Conservation (phyloP, 1,284 basidiomycete genomes). For the Marasmius tenuissimus region DNA sequence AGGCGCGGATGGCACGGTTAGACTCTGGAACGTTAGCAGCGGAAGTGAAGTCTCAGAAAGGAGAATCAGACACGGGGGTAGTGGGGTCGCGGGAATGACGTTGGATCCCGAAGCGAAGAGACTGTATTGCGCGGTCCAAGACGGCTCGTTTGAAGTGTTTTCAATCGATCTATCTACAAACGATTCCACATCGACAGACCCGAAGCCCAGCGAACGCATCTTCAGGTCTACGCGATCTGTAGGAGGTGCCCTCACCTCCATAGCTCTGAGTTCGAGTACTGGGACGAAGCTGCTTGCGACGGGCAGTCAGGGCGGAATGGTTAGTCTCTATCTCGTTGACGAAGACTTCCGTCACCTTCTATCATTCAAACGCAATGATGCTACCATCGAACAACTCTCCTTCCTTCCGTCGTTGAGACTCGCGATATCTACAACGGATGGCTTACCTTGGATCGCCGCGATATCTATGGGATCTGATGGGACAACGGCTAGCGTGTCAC, state of each 20-base stretch:
- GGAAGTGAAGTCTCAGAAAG: slow-evolving; percentile 46
- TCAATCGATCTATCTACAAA: slow-evolving; percentile 46
- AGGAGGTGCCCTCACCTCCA: slow-evolving; percentile 47
- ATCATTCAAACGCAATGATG: slow-evolving; percentile 53
- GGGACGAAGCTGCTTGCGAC: slow-evolving; percentile 53
- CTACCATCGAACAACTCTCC: slow-evolving; percentile 55
- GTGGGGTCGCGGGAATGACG: slow-evolving; percentile 9
- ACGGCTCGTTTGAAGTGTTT: slow-evolving; percentile 53
- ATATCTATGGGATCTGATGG: slow-evolving; percentile 31
- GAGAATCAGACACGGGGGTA: slow-evolving; percentile 5
- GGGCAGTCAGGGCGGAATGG: slow-evolving; percentile 62
- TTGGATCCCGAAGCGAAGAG: slow-evolving; percentile 32
- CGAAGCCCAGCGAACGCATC: slow-evolving; percentile 39
- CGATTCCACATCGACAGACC: background rate
- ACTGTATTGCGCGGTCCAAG: slow-evolving; percentile 56
- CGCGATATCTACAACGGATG: slow-evolving; percentile 55
- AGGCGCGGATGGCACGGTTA: slow-evolving; percentile 67
- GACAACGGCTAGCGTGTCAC: background rate
- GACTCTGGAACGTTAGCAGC: slow-evolving; percentile 74
- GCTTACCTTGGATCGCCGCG: slow-evolving; percentile 52
- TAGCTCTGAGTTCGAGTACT: slow-evolving; percentile 36
- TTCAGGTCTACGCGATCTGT: slow-evolving; percentile 34
- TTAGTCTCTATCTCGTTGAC: slow-evolving; percentile 46
- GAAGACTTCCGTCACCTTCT: slow-evolving; percentile 31
- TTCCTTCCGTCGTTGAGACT: slow-evolving; percentile 37